These are phyloP conservation scores for Cornus florida DNA, from an alignment of 148 eudicot species.

Conservation along the genomic window DNA sequence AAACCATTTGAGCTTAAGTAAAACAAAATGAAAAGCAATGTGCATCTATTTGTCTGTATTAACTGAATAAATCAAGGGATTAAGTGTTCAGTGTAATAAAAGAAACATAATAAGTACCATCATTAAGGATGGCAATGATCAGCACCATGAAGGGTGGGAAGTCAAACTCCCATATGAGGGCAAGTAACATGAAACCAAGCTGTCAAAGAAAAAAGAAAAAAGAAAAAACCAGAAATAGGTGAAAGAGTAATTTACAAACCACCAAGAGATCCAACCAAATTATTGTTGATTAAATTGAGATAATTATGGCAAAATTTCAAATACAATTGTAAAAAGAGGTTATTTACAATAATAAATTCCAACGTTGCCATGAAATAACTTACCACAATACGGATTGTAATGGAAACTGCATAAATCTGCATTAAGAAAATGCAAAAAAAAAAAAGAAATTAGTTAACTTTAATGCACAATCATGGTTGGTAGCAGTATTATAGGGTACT, in stretches of 20 bases:
- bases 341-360: background rate
- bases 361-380: conserved; percentile 9
- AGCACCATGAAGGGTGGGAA: conserved; percentile 64
- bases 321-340: background rate
- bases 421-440: conserved; percentile 10
- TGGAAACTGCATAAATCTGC: conserved; percentile 64
- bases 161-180: conserved; percentile 53
- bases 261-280: background rate
- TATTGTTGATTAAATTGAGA: background rate
- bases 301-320: background rate
- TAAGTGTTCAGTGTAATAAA: background rate
- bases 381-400: conserved; percentile 61
- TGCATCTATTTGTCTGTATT: background rate
- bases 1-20: background rate
- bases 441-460: background rate
- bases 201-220: conserved; percentile 8
- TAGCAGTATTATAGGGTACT: background rate
- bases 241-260: conserved; percentile 1
- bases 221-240: background rate
- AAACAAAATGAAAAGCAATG: conserved; percentile 5
- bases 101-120: conserved; percentile 25
- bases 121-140: conserved; percentile 56
- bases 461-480: background rate
- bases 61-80: conserved; percentile 4
- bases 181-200: conserved; percentile 52